These are phyloP conservation scores for Tetracentron sinense DNA, from an alignment of 164 flowering plant genomes.

Conservation along the genomic window DNA sequence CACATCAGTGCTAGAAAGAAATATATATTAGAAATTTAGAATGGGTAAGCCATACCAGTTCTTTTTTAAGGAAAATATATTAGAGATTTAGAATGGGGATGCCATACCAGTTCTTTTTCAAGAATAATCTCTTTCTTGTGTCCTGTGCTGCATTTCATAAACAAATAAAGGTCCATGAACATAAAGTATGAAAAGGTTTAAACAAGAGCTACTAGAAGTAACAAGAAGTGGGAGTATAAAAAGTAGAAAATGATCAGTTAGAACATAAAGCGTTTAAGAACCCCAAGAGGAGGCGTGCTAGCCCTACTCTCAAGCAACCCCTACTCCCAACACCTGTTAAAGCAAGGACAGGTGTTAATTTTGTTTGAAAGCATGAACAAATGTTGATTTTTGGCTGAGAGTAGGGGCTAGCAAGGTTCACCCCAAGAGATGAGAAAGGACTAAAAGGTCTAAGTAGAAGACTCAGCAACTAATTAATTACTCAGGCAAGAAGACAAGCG, in stretches of 20 bases:
- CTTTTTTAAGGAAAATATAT: conserved; percentile 64
- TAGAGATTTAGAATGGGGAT: too few relatives aligned
- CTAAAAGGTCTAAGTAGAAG: background rate
- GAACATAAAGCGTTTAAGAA: background rate
- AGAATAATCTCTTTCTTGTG: conserved; percentile 72
- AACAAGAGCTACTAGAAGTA: background rate
- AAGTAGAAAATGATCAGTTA: background rate
- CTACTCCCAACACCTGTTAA: too few relatives aligned
- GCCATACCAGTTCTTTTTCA: conserved; percentile 60
- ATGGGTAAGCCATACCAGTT: conserved; percentile 43
- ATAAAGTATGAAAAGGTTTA: background rate
- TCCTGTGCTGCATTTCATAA: conserved; percentile 75
- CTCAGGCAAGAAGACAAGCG: background rate
- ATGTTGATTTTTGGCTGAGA: too few relatives aligned
- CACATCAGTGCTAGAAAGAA: background rate
- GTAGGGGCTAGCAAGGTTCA: too few relatives aligned
- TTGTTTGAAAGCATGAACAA: too few relatives aligned
- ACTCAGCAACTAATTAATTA: background rate
- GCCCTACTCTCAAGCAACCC: too few relatives aligned
- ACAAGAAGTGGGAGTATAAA: background rate
- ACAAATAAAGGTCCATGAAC: conserved; percentile 4
- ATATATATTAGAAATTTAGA: background rate
- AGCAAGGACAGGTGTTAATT: too few relatives aligned
- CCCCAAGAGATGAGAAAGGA: background rate
- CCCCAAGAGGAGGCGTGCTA: too few relatives aligned